A percentile compares a stretch with the other conserved stretches of the same genome.
Conservation (phyloP, 202 grass and related monocot genomes). For the Carex arenaria region DNA sequence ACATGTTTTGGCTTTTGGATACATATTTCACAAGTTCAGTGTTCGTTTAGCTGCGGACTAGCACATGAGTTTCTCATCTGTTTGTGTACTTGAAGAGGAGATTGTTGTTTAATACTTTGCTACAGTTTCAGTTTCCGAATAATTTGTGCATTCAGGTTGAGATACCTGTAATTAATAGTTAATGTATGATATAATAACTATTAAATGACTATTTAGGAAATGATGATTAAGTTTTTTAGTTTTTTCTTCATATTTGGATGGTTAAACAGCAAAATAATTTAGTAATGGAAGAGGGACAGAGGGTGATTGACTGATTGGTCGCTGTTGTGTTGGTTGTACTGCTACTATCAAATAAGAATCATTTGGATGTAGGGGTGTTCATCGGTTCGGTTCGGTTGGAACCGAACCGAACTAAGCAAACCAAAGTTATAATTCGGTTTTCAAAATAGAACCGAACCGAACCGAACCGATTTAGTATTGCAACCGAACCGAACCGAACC, state of each 20-base stretch:
- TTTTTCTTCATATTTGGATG: neutral
- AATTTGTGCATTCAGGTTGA: neutral
- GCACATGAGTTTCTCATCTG: neutral
- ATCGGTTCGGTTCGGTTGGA: too few species aligned
- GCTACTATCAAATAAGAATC: neutral
- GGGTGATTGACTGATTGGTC: neutral
- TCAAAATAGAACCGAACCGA: too few species aligned
- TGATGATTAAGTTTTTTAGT: neutral
- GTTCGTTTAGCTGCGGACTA: neutral
- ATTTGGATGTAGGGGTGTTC: neutral
- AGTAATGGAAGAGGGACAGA: neutral
- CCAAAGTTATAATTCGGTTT: too few species aligned
- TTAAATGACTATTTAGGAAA: neutral
- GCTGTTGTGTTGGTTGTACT: too few species aligned
- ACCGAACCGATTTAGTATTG: too few species aligned
- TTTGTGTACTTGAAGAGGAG: neutral
- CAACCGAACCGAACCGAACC: too few species aligned
- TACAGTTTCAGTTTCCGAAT: neutral
- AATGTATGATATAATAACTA: neutral
- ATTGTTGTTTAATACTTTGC: neutral
- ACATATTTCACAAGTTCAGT: neutral
- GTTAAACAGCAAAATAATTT: neutral
- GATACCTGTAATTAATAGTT: conserved; percentile 1
- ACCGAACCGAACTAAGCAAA: too few species aligned
- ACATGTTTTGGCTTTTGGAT: neutral